Percentiles rank a stretch among this genome's conserved stretches.
phyloP scores from a whole-genome alignment of 2,329 filamentous ascomycete genomes.

The Trichoderma sp. region DNA sequence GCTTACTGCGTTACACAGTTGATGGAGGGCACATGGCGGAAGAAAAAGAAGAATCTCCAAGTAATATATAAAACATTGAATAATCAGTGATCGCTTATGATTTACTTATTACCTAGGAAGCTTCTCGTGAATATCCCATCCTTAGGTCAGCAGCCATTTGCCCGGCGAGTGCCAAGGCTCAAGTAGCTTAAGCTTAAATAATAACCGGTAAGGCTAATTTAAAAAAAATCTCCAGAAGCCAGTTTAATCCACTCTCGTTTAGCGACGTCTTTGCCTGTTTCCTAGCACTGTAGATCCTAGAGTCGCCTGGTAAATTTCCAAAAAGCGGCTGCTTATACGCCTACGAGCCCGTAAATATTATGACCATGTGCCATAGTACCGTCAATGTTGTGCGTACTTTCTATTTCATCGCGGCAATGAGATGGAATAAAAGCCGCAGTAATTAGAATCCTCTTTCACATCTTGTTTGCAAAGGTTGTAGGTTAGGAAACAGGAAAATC shows the following conservation, averaged over 20 bases:
- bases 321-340: too few relatives aligned
- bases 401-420: too few relatives aligned
- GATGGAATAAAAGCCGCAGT: too few relatives aligned
- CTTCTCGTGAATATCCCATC: not conserved
- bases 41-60: not conserved
- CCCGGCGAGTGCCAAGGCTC: too few relatives aligned
- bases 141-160: not conserved
- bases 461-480: not conserved
- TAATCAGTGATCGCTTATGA: not conserved
- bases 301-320: too few relatives aligned
- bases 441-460: not conserved
- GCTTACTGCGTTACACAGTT: not conserved
- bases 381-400: too few relatives aligned
- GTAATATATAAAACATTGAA: not conserved
- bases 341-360: too few relatives aligned
- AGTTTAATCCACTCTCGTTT: not conserved
- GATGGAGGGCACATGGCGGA: accelerated
- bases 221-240: not conserved
- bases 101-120: not conserved
- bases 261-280: not conserved
- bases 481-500: not conserved
- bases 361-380: too few relatives aligned
- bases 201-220: not conserved
- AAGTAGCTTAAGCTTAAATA: not conserved
- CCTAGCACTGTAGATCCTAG: not conserved